Evolutionary conservation across 495 filamentous ascomycete genomes (phyloP), one percentile per base, ranked within the genome.

Genomic region (Xylaria flabelliformis): DNA sequence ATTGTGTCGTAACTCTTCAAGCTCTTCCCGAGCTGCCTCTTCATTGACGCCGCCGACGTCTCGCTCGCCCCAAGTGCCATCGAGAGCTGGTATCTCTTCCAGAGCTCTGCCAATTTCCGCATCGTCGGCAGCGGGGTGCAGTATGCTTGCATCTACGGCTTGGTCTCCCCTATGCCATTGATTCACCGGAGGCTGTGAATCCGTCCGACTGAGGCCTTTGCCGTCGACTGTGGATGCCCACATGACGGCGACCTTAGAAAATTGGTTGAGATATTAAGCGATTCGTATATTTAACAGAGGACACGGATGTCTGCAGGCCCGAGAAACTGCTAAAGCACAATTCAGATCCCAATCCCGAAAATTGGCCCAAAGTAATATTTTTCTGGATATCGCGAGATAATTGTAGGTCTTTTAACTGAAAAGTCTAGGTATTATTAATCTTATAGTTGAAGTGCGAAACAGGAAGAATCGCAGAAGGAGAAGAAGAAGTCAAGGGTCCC

Each of bases 51-150:
- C 88, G 17, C 91, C 91, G 39, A 81, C 76, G 76, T 92, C 88
- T 32, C 88, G 83, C 77, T 96, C 93, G 32, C 93, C 93, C 93
- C 93, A 96, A 24, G 89, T 91, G 55, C 91, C 91, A 36, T 89
- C 85, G 13, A 72, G 36, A 36, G 59, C 46, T 0, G 50, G 26
- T 67, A 7, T 48, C 55, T 17, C 69, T 44, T 36, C 39, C 13
- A 19, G 56, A 44, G 67, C 61, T 44, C 72, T 24, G 39, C 21
- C 48, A 46, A 19, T n/a, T 51, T 39, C 51, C 2, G 42, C 59
- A 59, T 61, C 53, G 53, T 62, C 51, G 29, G 42, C n/a, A 5
- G 75, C 71, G 21, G 72, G 64, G 32, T 64, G 26, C 3, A 34
- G 21, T 64, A 34, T 34, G 48, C 69, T 42, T 10, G 44, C 46